These are phyloP conservation scores for Xylaria hypoxylon DNA, from an alignment of 2,329 filamentous ascomycete genomes.

Conservation along the genomic window DNA sequence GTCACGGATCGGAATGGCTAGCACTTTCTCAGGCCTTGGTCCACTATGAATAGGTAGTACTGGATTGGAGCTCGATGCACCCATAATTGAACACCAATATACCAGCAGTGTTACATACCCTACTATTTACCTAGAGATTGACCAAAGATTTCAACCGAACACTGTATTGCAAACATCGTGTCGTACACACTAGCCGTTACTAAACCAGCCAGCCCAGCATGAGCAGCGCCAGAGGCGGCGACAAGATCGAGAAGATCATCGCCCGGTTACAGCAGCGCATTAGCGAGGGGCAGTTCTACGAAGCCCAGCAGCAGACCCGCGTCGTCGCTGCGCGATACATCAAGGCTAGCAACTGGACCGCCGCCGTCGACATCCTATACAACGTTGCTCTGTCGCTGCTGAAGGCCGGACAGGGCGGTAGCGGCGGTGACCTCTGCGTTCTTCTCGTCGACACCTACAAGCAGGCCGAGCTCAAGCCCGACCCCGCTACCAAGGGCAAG, in stretches of 20 bases:
- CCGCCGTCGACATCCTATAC: constrained; percentile 87
- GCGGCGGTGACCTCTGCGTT: constrained; percentile 88
- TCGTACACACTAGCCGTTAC: neutral
- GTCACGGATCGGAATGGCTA: constrained; percentile 1
- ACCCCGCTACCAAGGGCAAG: constrained; percentile 78
- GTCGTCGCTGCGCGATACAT: constrained; percentile 94
- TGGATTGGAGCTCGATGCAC: constrained; percentile 15
- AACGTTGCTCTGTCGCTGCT: constrained; percentile 87
- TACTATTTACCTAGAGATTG: neutral
- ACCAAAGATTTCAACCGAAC: neutral
- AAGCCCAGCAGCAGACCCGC: constrained; percentile 97
- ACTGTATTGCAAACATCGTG: neutral
- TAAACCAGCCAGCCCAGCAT: constrained; percentile 32
- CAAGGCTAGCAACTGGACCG: constrained; percentile 84
- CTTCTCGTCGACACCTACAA: constrained; percentile 91
- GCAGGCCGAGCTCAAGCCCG: constrained; percentile 83
- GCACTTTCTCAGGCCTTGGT: constrained; percentile 1
- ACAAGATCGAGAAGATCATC: constrained; percentile 69
- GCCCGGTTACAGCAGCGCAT: constrained; percentile 84
- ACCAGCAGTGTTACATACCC: neutral
- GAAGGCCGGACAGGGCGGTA: constrained; percentile 92
- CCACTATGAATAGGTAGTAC: constrained; percentile 18
- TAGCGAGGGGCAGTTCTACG: constrained; percentile 92
- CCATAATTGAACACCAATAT: constrained; percentile 1
- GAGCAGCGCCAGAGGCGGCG: constrained; percentile 52